Evolutionary conservation across 306 rosid genomes (phyloP).

Genomic region (Dicorynia guianensis): DNA sequence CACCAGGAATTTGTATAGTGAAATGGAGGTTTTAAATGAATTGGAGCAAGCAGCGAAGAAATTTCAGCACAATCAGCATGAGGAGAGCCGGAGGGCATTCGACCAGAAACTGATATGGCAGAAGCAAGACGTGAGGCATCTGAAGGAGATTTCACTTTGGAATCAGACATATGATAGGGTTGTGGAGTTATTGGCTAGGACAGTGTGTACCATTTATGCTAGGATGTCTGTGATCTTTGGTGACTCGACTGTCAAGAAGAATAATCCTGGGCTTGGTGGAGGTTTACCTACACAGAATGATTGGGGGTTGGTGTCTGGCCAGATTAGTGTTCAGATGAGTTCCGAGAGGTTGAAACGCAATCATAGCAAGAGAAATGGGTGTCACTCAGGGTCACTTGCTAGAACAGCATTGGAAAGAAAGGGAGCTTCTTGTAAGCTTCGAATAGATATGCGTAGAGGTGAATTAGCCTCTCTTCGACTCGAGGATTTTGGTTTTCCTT

Average conservation of each 20-base stretch:
- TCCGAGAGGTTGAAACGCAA: conserved; percentile 59
- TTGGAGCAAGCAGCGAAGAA: conserved; percentile 82
- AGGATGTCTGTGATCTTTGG: conserved; percentile 68
- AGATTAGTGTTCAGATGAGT: conserved; percentile 37
- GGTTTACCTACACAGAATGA: conserved; percentile 48
- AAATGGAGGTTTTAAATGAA: conserved; percentile 87
- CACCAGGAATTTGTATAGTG: conserved; percentile 74
- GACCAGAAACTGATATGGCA: conserved; percentile 89
- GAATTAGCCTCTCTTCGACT: conserved; percentile 56
- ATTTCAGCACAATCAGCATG: conserved; percentile 90
- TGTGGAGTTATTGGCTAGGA: conserved; percentile 82
- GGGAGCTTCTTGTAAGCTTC: conserved; percentile 53
- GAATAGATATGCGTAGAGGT: conserved; percentile 50
- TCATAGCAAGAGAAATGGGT: conserved; percentile 47
- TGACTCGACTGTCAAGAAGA: conserved; percentile 50
- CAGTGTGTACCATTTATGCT: conserved; percentile 83
- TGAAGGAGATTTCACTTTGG: conserved; percentile 82
- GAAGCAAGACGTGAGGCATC: conserved; percentile 85
- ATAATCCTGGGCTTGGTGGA: conserved; percentile 42
- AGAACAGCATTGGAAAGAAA: conserved; percentile 46
- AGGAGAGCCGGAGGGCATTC: conserved; percentile 73
- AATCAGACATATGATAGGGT: conserved; percentile 83
- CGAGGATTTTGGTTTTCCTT: conserved; percentile 72
- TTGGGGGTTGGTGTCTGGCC: conserved; percentile 42
- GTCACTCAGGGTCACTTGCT: conserved; percentile 41